Evolutionary conservation across 148 eudicot genomes (phyloP).

Genomic region (Nyssa sinensis): DNA sequence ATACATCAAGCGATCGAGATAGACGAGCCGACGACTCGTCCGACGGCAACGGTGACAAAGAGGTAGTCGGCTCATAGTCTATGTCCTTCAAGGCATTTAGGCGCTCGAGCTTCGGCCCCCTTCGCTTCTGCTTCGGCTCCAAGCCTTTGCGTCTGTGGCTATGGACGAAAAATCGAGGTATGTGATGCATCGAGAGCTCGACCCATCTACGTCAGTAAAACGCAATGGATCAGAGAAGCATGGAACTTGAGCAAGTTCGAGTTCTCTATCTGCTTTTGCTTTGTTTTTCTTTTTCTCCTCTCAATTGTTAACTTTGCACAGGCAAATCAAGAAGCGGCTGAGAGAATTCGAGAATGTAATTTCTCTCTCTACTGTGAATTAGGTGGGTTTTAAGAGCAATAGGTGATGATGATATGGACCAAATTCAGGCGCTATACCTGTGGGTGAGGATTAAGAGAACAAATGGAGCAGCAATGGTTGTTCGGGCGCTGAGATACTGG

Average conservation of each 20-base stretch:
- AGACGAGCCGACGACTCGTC: constrained; percentile 32
- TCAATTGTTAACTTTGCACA: neutral
- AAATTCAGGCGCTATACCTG: too few relatives aligned
- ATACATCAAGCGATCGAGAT: constrained; percentile 56
- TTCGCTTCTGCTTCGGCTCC: constrained; percentile 35
- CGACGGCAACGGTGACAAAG: too few relatives aligned
- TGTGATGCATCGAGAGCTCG: constrained; percentile 43
- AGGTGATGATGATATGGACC: too few relatives aligned
- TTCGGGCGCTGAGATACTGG: neutral
- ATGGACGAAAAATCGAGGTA: constrained; percentile 37
- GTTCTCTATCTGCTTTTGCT: neutral
- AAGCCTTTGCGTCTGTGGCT: constrained; percentile 29
- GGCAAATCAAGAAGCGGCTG: neutral
- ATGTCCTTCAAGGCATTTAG: constrained; percentile 60
- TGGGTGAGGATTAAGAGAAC: neutral
- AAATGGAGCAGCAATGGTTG: neutral
- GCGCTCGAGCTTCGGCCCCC: constrained; percentile 50
- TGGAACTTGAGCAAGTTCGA: too few relatives aligned
- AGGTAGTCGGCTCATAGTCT: constrained; percentile 43
- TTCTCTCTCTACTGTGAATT: neutral
- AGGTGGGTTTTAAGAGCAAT: too few relatives aligned
- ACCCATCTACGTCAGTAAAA: constrained; percentile 15
- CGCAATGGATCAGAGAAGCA: neutral
- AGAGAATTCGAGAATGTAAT: neutral
- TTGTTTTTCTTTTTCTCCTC: too few relatives aligned